Conservation (phyloP, 2,329 filamentous ascomycete genomes). For the Fusarium annulatum region DNA sequence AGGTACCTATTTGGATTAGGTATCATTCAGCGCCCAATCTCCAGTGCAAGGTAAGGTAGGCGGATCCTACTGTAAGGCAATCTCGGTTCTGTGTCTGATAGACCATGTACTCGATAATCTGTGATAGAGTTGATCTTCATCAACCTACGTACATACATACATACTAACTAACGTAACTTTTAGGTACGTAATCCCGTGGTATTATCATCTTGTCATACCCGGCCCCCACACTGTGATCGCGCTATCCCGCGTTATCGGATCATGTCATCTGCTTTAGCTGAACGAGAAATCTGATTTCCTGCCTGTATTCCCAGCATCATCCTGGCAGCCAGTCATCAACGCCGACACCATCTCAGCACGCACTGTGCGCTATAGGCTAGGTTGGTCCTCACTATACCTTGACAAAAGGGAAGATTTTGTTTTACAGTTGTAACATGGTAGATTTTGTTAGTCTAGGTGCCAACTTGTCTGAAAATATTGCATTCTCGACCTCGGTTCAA, state of each 20-base stretch:
- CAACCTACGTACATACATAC: not conserved
- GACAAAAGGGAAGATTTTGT: not conserved
- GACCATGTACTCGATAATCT: not conserved
- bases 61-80: not conserved
- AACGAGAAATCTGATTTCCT: constrained; percentile 1
- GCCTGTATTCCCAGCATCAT: constrained; percentile 22
- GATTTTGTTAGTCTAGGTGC: not conserved
- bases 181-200: not conserved
- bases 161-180: not conserved
- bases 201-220: constrained; percentile 7
- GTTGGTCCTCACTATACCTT: not conserved
- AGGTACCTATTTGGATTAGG: not conserved
- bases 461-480: not conserved
- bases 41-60: not conserved
- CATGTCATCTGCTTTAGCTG: constrained; percentile 19
- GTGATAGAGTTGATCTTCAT: not conserved
- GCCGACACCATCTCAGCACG: not conserved
- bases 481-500: not conserved
- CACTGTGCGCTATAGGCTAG: constrained; percentile 11
- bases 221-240: constrained; percentile 37
- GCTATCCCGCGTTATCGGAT: constrained; percentile 41
- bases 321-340: constrained; percentile 2
- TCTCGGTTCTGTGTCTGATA: not conserved
- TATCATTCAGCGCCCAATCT: not conserved
- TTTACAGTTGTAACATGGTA: not conserved